Base-by-base conservation (phyloP, 768 basidiomycete species). In the Psilocybe subaeruginosa region DNA sequence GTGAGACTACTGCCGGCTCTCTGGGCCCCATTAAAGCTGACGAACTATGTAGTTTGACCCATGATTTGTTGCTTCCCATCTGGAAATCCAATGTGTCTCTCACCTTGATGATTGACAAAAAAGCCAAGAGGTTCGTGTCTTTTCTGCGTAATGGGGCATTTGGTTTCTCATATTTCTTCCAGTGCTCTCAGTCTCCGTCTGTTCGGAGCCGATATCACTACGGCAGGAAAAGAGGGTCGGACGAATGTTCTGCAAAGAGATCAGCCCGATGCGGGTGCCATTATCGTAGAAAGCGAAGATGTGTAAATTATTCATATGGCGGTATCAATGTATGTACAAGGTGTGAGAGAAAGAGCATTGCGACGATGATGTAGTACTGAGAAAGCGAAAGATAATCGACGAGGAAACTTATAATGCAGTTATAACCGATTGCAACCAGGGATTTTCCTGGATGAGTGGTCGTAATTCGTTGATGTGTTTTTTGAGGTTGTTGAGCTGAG, bases 71-170 rank as follows among this genome's bases (percentile, higher is more conserved):
- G n/a, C 77, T 98, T n/a, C 97, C 97, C 0, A 83, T 99, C 54
- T 99, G 97, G 97, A 95, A 93, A 76, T 95, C 94, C 2, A 90
- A 89, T 60, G 86, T 88, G 11, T 97, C 95, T 0, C 72, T 97
- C 55, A 87, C 90, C 0, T 80, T 99, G 60, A 95, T 99, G 94
- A 87, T 97, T 56, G 95, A 99, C 76, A 99, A 99, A 75, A 92
- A 92, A 70, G 93, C 95, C 27, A 99, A 99, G 77, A 93, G 91
- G 96, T 94, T 47, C 9, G 79, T 72, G 33, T 35, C 8, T 3
- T 8, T 30, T 29, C n/a, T 19, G 23, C 23, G 23, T 6, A 11
- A 54, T n/a, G 62, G 8, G 39, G 39, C 27, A 39, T 47, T 9
- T 11, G 17, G 61, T 31, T 39, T 54, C 43, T 52, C 51, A 54